Percentiles rank a stretch among this genome's conserved stretches.
These are phyloP conservation scores for Candida montana DNA, from an alignment of 805 yeast genomes.

Conservation along the genomic window DNA sequence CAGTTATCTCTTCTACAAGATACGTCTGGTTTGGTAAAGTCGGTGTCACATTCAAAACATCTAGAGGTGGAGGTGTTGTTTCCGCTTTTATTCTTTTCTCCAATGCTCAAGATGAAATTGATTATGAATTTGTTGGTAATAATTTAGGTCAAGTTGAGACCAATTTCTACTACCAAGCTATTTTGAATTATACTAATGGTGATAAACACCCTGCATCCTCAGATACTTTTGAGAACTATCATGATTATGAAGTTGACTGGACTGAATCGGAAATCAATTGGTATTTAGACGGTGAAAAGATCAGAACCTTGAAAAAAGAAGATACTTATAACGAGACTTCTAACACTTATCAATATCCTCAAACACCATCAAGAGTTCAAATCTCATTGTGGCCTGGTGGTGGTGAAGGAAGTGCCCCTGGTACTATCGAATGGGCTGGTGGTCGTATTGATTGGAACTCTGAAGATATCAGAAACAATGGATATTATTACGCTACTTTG, in stretches of 20 bases:
- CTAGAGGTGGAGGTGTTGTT: conserved; percentile 78
- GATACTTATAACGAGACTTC: conserved; percentile 62
- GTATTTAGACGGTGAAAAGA: conserved; percentile 63
- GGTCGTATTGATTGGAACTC: conserved; percentile 83
- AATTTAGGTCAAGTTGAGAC: conserved; percentile 63
- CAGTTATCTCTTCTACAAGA: conserved; percentile 73
- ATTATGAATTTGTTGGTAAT: conserved; percentile 80
- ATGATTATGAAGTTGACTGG: conserved; percentile 80
- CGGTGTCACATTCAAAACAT: conserved; percentile 61
- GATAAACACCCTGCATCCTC: conserved; percentile 32
- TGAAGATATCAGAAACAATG: conserved; percentile 62
- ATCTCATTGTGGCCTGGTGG: conserved; percentile 81
- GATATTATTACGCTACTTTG: conserved; percentile 73
- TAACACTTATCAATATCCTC: conserved; percentile 54
- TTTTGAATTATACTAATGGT: conserved; percentile 60
- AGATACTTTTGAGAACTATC: conserved; percentile 63
- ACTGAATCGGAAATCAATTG: conserved; percentile 62
- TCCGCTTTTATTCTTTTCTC: conserved; percentile 79
- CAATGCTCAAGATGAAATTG: conserved; percentile 86
- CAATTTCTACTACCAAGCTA: conserved; percentile 77
- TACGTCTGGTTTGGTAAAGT: conserved; percentile 88
- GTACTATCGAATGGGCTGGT: conserved; percentile 83
- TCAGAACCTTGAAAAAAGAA: conserved; percentile 58
- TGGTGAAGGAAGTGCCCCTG: conserved; percentile 40
- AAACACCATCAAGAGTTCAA: conserved; percentile 71